Conservation (phyloP, 2,329 filamentous ascomycete genomes). For the Trichophyton simii region DNA sequence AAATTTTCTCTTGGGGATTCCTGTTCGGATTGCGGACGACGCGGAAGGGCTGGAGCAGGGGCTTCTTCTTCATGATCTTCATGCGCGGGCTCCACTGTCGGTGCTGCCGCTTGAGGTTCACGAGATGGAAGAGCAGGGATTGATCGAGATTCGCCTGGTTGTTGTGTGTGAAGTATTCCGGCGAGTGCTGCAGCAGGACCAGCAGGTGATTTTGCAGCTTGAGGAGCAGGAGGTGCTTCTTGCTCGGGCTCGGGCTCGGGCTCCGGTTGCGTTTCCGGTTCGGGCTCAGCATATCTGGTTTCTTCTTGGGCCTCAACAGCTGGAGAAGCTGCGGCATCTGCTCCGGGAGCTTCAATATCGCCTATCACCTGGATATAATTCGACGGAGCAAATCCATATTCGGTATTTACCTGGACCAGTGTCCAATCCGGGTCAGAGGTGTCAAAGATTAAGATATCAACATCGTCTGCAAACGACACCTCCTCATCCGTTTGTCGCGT, state of each 20-base stretch:
- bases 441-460: constrained; percentile 72
- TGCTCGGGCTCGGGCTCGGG: constrained; percentile 6
- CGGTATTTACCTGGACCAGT: constrained; percentile 67
- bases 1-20: constrained; percentile 43
- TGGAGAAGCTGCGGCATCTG: constrained; percentile 28
- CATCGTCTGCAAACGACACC: constrained; percentile 86
- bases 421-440: constrained; percentile 93
- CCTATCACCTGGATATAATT: constrained; percentile 79
- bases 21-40: constrained; percentile 48
- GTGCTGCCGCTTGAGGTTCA: constrained; percentile 35
- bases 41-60: constrained; percentile 49
- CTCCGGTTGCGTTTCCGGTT: constrained; percentile 33
- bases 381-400: constrained; percentile 87
- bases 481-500: constrained; percentile 95
- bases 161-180: constrained; percentile 31
- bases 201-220: constrained; percentile 27
- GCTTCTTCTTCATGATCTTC: constrained; percentile 51
- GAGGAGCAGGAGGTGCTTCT: constrained; percentile 17
- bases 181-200: constrained; percentile 50
- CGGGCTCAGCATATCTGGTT: constrained; percentile 29
- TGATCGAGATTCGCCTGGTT: constrained; percentile 22
- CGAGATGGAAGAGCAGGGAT: constrained; percentile 24
- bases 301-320: constrained; percentile 13
- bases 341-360: constrained; percentile 22
- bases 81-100: constrained; percentile 51